phyloP scores from a whole-genome alignment of 345 rosid genomes.

The Chamaenerion angustifolium region DNA sequence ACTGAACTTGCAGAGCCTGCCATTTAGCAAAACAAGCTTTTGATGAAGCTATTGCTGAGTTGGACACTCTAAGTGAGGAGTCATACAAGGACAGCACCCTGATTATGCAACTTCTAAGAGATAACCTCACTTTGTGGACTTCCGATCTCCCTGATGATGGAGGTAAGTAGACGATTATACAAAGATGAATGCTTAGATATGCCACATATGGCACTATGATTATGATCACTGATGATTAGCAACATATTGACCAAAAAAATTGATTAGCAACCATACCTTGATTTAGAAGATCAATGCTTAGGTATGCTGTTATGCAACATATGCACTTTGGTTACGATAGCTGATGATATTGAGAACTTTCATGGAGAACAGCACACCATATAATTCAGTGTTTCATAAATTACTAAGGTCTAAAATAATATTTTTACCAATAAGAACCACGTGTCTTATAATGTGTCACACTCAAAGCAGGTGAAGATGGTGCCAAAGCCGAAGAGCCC shows the following conservation, averaged over 20 bases:
- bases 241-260: too few relatives aligned
- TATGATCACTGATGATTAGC: too few relatives aligned
- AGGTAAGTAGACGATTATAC: slow-evolving; percentile 22
- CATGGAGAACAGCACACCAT: too few relatives aligned
- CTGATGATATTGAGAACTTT: too few relatives aligned
- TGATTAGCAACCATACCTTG: too few relatives aligned
- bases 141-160: slow-evolving; percentile 99
- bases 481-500: slow-evolving; percentile 53
- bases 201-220: too few relatives aligned
- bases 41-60: slow-evolving; percentile 92
- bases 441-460: neutral
- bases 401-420: too few relatives aligned
- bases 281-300: too few relatives aligned
- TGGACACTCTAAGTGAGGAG: slow-evolving; percentile 92
- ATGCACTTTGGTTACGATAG: too few relatives aligned
- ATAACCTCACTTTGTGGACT: slow-evolving; percentile 98
- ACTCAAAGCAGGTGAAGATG: slow-evolving; percentile 56
- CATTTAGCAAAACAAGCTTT: slow-evolving; percentile 98
- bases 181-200: neutral
- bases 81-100: slow-evolving; percentile 98
- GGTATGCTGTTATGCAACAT: too few relatives aligned
- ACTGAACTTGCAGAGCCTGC: slow-evolving; percentile 60
- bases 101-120: slow-evolving; percentile 97
- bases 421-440: too few relatives aligned
- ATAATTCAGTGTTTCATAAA: too few relatives aligned